Evolutionary conservation across 495 filamentous ascomycete genomes (phyloP), one percentile per base, ranked within the genome.

Genomic region (Mycothermus thermophilus): DNA sequence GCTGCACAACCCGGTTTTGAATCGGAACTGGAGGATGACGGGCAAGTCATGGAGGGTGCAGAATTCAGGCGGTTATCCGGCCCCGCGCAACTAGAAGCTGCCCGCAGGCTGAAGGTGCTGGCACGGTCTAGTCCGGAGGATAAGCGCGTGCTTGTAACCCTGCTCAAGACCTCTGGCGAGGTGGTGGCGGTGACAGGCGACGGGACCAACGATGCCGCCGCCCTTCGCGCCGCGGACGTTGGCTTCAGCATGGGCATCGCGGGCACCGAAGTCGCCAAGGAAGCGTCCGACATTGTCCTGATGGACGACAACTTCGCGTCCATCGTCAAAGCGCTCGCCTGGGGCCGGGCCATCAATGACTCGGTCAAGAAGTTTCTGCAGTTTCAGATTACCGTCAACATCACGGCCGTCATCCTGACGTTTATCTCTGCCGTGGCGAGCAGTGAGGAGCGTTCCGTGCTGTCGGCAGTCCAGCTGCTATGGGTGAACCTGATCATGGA

Each of bases 401-500:
- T 90, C 47, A 85, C 83, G 0, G 83, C 83, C 21, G 82, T 87
- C 20, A 44, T 74, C 6, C 60, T 88, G 31, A 85, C 83, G 9
- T 86, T 90, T 42, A 67, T 88, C 27, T 75, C 83, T 1, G 78
- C 82, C 13, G 75, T 88, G 15, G 71, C 76, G 12, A 81, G 71
- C 43, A 50, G 47, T 9, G 58, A 73, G n/a, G 73, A 77, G 47
- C 54, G 66, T 22, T 80, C 80, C 35, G 82, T 88, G 27, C 61
- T 90, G 24, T 84, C 66, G 15, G 80, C 82, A 7, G 80, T 90
- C 17, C 83, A 90, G 58, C 65, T 90, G 20, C 69, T 90, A 11
- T 88, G 83, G 83, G 78, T 90, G 44, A 90, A 90, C 44, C 61
- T 90, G 37, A 86, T 88, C 49, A 90, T 90, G 83, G 83, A 90